A percentile compares a stretch with the other conserved stretches of the same genome.
Evolutionary conservation across 768 basidiomycete genomes (phyloP).

Genomic region (Clavaria fumosa): DNA sequence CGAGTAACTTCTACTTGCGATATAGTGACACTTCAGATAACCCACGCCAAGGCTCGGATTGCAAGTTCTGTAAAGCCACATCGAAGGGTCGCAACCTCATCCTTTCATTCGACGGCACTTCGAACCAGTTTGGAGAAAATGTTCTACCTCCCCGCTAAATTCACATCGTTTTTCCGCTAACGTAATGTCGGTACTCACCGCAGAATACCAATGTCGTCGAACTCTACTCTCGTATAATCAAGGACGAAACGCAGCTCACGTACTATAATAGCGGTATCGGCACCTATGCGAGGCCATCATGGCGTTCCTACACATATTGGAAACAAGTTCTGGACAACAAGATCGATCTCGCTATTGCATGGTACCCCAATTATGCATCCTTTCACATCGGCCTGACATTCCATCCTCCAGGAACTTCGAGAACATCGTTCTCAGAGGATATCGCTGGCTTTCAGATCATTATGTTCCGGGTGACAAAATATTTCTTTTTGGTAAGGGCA

Average conservation of each 20-base stretch:
- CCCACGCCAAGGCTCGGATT: background rate
- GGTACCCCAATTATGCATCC: conserved; percentile 12
- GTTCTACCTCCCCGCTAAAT: background rate
- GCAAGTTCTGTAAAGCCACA: background rate
- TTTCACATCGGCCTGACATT: background rate
- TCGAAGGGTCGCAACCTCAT: conserved; percentile 30
- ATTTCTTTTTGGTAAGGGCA: conserved; percentile 24
- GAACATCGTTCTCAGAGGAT: conserved; percentile 21
- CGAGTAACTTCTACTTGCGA: too few relatives aligned
- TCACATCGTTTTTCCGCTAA: background rate
- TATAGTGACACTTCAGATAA: too few relatives aligned
- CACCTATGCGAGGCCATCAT: conserved; percentile 16
- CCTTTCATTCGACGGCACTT: conserved; percentile 17
- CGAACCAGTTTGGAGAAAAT: conserved; percentile 23
- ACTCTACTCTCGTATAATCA: conserved; percentile 22
- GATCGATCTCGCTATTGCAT: conserved; percentile 22
- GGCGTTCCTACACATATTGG: conserved; percentile 9
- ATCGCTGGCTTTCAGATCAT: conserved; percentile 27
- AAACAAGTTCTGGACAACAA: conserved; percentile 11
- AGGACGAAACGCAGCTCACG: conserved; percentile 20
- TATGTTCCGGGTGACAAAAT: conserved; percentile 25
- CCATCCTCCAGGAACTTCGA: conserved; percentile 20
- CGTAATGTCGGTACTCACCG: too few relatives aligned
- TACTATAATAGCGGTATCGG: conserved; percentile 29
- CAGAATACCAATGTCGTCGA: conserved; percentile 30